Percentiles rank a stretch among this genome's conserved stretches.
These are phyloP conservation scores for Yarrowia hollandica DNA, from an alignment of 805 yeast species.

Conservation along the genomic window DNA sequence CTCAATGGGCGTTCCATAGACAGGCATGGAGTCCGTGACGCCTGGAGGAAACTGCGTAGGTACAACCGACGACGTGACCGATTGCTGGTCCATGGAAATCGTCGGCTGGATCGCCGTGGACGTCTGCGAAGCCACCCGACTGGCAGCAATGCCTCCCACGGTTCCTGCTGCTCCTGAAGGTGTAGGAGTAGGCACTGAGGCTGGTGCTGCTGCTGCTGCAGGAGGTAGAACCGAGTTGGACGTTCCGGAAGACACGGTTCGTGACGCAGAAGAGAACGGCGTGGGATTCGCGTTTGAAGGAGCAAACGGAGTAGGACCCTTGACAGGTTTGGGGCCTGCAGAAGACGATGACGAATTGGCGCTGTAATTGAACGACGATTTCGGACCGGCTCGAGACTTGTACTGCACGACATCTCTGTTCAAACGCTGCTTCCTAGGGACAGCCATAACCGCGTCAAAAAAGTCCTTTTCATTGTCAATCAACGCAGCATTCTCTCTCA, in stretches of 20 bases:
- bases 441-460: slow-evolving; percentile 58
- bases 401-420: slow-evolving; percentile 41
- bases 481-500: slow-evolving; percentile 72
- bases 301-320: slow-evolving; percentile 12
- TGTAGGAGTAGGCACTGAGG: not conserved
- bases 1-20: slow-evolving; percentile 86
- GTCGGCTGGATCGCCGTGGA: slow-evolving; percentile 12
- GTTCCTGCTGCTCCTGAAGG: slow-evolving; percentile 14
- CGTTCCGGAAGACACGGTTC: not conserved
- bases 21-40: slow-evolving; percentile 42
- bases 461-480: slow-evolving; percentile 84
- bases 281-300: not conserved
- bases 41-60: slow-evolving; percentile 30
- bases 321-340: not conserved
- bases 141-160: slow-evolving; percentile 7
- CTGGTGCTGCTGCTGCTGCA: not conserved
- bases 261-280: not conserved
- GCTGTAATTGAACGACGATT: slow-evolving; percentile 10
- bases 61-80: slow-evolving; percentile 28
- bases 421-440: slow-evolving; percentile 37
- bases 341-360: not conserved
- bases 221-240: not conserved
- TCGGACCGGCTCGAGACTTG: slow-evolving; percentile 31
- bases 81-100: slow-evolving; percentile 25
- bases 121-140: slow-evolving; percentile 2